Percentiles rank a stretch among this genome's conserved stretches.
phyloP scores from a whole-genome alignment of 805 yeast species.

The Cyberlindnera misumaiensis region DNA sequence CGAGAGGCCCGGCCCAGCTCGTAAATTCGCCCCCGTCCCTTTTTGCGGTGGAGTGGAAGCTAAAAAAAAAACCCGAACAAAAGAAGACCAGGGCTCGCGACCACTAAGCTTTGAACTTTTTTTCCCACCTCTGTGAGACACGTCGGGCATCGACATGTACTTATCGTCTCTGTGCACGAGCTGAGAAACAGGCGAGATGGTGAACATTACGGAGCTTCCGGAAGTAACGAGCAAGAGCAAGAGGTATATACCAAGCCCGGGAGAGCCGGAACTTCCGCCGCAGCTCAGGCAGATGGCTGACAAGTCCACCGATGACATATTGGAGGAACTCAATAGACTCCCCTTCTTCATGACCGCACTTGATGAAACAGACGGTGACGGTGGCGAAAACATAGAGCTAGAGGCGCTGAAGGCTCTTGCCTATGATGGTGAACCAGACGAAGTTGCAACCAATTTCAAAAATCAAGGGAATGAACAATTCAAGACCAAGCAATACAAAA shows the following conservation, averaged over 20 bases:
- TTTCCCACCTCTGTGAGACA: too few relatives aligned
- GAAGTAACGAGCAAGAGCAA: conserved; percentile 23
- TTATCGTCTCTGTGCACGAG: too few relatives aligned
- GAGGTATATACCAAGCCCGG: conserved; percentile 40
- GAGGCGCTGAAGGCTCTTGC: conserved; percentile 91
- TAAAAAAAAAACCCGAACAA: too few relatives aligned
- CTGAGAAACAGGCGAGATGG: conserved; percentile 7
- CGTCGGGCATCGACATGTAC: too few relatives aligned
- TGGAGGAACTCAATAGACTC: conserved; percentile 69
- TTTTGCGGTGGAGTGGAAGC: too few relatives aligned
- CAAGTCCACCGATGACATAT: conserved; percentile 68
- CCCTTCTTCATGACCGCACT: conserved; percentile 93
- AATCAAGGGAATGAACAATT: conserved; percentile 89
- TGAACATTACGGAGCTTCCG: conserved; percentile 13
- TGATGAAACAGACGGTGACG: conserved; percentile 69
- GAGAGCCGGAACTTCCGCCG: conserved; percentile 75
- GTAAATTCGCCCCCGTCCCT: too few relatives aligned
- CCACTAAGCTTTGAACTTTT: too few relatives aligned
- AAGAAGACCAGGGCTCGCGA: too few relatives aligned
- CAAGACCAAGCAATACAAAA: conserved; percentile 59
- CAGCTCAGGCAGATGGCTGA: conserved; percentile 58
- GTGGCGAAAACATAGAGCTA: conserved; percentile 64
- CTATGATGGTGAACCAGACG: conserved; percentile 93
- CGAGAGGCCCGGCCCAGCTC: too few relatives aligned
- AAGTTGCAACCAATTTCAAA: conserved; percentile 82